Evolutionary conservation across 768 basidiomycete genomes (phyloP).

Genomic region (Russula virescens): DNA sequence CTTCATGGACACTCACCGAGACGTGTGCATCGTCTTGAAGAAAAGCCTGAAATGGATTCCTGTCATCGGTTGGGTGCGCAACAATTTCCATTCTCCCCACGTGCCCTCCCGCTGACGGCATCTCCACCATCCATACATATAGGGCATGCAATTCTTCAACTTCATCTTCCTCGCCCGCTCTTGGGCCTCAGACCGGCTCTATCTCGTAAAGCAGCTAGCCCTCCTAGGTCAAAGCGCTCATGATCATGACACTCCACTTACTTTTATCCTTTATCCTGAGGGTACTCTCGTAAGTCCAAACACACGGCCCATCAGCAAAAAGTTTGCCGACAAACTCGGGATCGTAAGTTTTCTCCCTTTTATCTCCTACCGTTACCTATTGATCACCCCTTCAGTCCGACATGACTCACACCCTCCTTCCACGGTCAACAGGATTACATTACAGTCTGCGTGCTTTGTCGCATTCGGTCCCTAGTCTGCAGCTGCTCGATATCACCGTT

Average conservation of each 20-base stretch:
- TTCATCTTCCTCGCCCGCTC: slow-evolving; percentile 92
- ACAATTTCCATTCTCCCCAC: neutral
- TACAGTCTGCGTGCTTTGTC: slow-evolving; percentile 77
- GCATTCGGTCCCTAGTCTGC: slow-evolving; percentile 68
- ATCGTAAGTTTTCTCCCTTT: slow-evolving; percentile 53
- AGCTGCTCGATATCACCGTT: slow-evolving; percentile 86
- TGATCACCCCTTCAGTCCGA: slow-evolving; percentile 49
- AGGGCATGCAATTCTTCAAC: slow-evolving; percentile 92
- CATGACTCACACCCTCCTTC: slow-evolving; percentile 75
- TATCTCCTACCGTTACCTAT: neutral
- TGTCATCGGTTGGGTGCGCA: slow-evolving; percentile 77
- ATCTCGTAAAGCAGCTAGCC: slow-evolving; percentile 60
- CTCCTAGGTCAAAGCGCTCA: slow-evolving; percentile 66
- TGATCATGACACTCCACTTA: slow-evolving; percentile 61
- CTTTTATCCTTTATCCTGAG: slow-evolving; percentile 89
- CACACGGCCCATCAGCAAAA: slow-evolving; percentile 79
- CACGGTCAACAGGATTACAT: slow-evolving; percentile 87
- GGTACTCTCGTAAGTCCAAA: slow-evolving; percentile 88
- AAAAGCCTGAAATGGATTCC: slow-evolving; percentile 84
- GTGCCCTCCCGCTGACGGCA: neutral
- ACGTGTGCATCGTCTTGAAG: slow-evolving; percentile 90
- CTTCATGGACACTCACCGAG: slow-evolving; percentile 56
- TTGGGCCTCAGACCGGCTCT: slow-evolving; percentile 77
- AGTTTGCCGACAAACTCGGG: slow-evolving; percentile 83
- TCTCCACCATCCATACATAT: neutral